Conservation (phyloP, 495 filamentous ascomycete species). For the Astrocystis sublimbata region DNA sequence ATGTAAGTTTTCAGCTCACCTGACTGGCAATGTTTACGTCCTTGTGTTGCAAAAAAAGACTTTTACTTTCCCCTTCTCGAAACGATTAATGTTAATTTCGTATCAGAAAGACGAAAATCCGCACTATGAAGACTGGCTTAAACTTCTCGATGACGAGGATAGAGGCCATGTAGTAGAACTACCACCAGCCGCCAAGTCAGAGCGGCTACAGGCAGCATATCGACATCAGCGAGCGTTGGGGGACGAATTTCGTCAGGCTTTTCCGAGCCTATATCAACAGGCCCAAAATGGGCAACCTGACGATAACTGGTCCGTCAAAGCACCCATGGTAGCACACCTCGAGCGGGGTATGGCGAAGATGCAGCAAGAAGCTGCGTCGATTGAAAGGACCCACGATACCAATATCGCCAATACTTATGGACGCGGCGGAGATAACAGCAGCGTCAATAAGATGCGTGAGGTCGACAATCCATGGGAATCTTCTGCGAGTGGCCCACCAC, state of each 20-base stretch:
- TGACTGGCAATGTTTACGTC: neutral
- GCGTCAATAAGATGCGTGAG: neutral
- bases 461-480: neutral
- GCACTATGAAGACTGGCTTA: constrained; percentile 42
- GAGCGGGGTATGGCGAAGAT: constrained; percentile 17
- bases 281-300: constrained; percentile 27
- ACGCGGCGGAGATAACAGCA: neutral
- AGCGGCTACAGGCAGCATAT: constrained; percentile 37
- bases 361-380: constrained; percentile 1
- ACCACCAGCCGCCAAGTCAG: constrained; percentile 39
- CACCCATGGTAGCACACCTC: constrained; percentile 21
- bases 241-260: constrained; percentile 34
- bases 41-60: neutral
- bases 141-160: constrained; percentile 39
- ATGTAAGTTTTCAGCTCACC: constrained; percentile 25
- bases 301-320: constrained; percentile 12
- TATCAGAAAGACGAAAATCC: constrained; percentile 37
- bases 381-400: neutral
- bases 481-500: constrained; percentile 20
- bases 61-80: neutral
- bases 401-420: no score
- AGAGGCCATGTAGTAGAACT: constrained; percentile 37
- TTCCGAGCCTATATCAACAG: constrained; percentile 36
- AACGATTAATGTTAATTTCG: constrained; percentile 11
- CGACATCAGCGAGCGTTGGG: constrained; percentile 45